Conservation (phyloP, 768 basidiomycete genomes). For the Cyathus striatus region DNA sequence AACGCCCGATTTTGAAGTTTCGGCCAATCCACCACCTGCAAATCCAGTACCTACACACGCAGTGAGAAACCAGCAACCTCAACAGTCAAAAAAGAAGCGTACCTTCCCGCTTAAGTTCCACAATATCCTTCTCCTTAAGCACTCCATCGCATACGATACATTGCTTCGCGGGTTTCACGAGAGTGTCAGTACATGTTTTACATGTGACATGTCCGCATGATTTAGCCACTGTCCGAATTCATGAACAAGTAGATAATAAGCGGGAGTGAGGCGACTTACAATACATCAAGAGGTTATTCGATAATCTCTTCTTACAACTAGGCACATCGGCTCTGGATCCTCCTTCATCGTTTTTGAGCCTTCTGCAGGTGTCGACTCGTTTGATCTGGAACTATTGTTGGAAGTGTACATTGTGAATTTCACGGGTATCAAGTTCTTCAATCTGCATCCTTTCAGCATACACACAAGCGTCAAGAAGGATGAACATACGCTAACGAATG, state of each 20-base stretch:
- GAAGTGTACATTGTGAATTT: slow-evolving; percentile 61
- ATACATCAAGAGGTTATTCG: slow-evolving; percentile 70
- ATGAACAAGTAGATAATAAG: no score
- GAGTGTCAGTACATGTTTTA: slow-evolving; percentile 84
- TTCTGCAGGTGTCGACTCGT: slow-evolving; percentile 28
- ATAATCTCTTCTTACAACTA: slow-evolving; percentile 80
- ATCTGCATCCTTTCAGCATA: slow-evolving; percentile 32
- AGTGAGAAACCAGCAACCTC: neutral
- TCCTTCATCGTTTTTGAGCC: slow-evolving; percentile 38
- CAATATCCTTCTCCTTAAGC: slow-evolving; percentile 65
- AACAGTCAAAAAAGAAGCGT: slow-evolving; percentile 9
- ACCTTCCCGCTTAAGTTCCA: slow-evolving; percentile 90
- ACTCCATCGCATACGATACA: slow-evolving; percentile 82
- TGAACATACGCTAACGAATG: slow-evolving; percentile 74
- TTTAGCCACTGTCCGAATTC: slow-evolving; percentile 81
- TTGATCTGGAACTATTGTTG: slow-evolving; percentile 27
- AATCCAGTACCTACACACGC: slow-evolving; percentile 73
- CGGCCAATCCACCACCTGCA: slow-evolving; percentile 92
- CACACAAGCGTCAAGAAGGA: slow-evolving; percentile 1
- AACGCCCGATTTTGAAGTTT: slow-evolving; percentile 72
- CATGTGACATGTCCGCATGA: slow-evolving; percentile 91
- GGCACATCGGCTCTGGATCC: slow-evolving; percentile 70
- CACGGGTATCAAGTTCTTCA: slow-evolving; percentile 80
- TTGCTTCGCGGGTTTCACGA: slow-evolving; percentile 71
- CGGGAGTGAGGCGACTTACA: slow-evolving; percentile 40